These are phyloP conservation scores for Cornus kousa DNA, from an alignment of 148 eudicot species.

Conservation along the genomic window DNA sequence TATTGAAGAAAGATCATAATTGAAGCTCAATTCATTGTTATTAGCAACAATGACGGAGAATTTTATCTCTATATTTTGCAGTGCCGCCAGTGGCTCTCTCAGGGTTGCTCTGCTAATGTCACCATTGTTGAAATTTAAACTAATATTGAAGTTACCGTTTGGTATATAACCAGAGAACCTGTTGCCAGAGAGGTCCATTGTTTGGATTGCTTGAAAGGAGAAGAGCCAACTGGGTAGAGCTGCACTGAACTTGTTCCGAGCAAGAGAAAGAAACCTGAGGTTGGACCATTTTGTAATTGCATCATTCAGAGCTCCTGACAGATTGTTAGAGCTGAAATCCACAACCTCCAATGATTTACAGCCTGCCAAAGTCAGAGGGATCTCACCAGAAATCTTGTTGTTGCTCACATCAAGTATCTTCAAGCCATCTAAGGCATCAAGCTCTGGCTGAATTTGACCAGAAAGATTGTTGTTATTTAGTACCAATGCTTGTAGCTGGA, in stretches of 20 bases:
- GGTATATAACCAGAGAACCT: conserved; percentile 75
- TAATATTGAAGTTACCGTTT: conserved; percentile 58
- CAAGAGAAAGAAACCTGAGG: conserved; percentile 77
- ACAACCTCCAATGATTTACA: conserved; percentile 90
- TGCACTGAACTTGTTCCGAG: conserved; percentile 72
- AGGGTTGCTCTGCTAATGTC: conserved; percentile 13
- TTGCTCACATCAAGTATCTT: conserved; percentile 77
- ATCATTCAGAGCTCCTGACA: conserved; percentile 73
- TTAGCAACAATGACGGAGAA: conserved; percentile 45
- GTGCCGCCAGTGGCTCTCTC: conserved; percentile 23
- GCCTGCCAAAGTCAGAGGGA: conserved; percentile 93
- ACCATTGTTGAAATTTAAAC: conserved; percentile 49
- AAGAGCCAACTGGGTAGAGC: conserved; percentile 75
- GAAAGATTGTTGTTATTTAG: conserved; percentile 82
- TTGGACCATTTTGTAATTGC: conserved; percentile 85
- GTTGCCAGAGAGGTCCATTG: conserved; percentile 74
- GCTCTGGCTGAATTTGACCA: conserved; percentile 88
- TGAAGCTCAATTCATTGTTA: conserved; percentile 55
- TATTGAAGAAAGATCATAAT: conserved; percentile 48
- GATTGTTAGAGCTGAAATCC: conserved; percentile 85
- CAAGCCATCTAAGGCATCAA: conserved; percentile 84
- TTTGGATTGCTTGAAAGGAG: conserved; percentile 59
- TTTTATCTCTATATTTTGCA: conserved; percentile 32
- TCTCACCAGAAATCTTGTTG: conserved; percentile 83
- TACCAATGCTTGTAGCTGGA: conserved; percentile 77